phyloP scores from a whole-genome alignment of 768 basidiomycete genomes.

The Nevesoporus exiguus region DNA sequence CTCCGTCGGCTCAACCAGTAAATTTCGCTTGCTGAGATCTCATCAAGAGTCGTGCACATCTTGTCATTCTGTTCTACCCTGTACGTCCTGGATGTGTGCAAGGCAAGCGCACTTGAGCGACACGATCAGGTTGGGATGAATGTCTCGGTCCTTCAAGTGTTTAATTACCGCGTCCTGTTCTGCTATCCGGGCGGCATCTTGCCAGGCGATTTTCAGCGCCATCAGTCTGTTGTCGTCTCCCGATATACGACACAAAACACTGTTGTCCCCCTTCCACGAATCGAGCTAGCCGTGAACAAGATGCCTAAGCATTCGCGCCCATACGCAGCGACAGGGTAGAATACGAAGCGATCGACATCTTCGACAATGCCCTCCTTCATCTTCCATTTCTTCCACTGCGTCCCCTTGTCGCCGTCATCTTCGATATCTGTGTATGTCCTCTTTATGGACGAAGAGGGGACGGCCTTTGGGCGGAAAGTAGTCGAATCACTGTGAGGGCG shows the following conservation, averaged over 20 bases:
- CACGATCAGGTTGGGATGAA: not conserved
- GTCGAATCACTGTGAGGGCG: not conserved
- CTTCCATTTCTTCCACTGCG: not conserved
- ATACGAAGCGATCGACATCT: not conserved
- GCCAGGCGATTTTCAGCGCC: conserved; percentile 1
- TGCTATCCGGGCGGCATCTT: not conserved
- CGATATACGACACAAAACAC: conserved; percentile 1
- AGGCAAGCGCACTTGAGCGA: not conserved
- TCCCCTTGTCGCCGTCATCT: not conserved
- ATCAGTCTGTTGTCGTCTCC: not conserved
- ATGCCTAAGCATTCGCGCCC: not conserved
- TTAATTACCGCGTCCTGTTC: not conserved
- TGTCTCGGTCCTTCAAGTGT: not conserved
- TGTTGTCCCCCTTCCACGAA: conserved; percentile 12
- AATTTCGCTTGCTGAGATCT: conserved; percentile 4
- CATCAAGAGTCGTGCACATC: not conserved
- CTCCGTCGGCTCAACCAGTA: not conserved
- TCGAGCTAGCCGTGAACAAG: conserved; percentile 9
- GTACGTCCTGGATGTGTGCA: not conserved
- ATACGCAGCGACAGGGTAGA: conserved; percentile 3
- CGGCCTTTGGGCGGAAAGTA: not conserved
- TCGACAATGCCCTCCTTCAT: not conserved
- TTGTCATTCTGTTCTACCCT: not conserved
- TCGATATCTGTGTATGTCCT: not conserved
- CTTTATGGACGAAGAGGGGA: not conserved